phyloP scores from a whole-genome alignment of 257 asterid species.

The Voacanga thouarsii region DNA sequence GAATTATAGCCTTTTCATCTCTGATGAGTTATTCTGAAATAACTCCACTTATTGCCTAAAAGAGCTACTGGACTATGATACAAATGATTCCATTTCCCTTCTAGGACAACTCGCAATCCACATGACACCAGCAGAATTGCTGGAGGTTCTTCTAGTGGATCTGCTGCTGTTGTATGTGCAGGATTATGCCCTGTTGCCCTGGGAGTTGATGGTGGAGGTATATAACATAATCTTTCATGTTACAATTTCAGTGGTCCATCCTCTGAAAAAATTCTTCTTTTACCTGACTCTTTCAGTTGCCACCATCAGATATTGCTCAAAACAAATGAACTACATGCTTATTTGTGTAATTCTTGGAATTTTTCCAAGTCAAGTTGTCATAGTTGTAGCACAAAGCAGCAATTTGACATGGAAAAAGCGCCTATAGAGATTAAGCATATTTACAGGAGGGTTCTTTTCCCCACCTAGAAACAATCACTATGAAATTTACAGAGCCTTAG shows the following conservation, averaged over 20 bases:
- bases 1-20: too few species aligned
- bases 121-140: constrained; percentile 57
- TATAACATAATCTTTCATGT: background rate
- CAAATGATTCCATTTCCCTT: background rate
- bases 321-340: too few species aligned
- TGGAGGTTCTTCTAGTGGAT: constrained; percentile 97
- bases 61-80: background rate
- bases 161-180: constrained; percentile 94
- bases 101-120: constrained; percentile 75
- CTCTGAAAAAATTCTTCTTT: background rate
- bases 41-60: background rate
- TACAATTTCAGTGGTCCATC: background rate
- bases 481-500: too few species aligned
- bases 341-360: background rate
- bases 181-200: constrained; percentile 91
- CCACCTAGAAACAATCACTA: too few species aligned
- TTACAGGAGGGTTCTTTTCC: too few species aligned
- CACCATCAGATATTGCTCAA: background rate
- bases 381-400: too few species aligned
- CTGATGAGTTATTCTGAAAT: too few species aligned
- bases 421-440: too few species aligned
- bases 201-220: constrained; percentile 98
- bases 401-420: too few species aligned
- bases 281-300: background rate
- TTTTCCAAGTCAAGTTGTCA: background rate